phyloP scores from a whole-genome alignment of 306 rosid genomes.

The Quercus glauca region DNA sequence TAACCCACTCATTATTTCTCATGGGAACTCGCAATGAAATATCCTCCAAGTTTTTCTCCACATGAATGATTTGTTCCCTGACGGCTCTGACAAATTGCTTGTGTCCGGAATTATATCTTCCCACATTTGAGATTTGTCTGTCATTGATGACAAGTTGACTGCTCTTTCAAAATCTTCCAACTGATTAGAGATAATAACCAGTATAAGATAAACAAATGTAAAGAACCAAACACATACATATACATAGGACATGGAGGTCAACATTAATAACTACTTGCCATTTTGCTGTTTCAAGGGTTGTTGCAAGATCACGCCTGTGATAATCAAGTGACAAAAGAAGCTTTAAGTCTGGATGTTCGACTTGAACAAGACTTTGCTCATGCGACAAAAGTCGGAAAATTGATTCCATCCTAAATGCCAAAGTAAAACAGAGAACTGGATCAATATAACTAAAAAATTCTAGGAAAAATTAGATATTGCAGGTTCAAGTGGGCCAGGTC shows the following conservation, averaged over 20 bases:
- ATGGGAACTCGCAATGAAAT: conserved; percentile 8
- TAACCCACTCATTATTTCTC: conserved; percentile 23
- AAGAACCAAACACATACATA: not conserved
- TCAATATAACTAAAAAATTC: not conserved
- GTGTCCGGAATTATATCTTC: conserved; percentile 32
- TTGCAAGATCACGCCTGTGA: conserved; percentile 39
- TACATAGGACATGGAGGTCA: not conserved
- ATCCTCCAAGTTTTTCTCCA: conserved; percentile 32
- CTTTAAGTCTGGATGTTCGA: conserved; percentile 21
- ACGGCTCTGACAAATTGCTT: conserved; percentile 32
- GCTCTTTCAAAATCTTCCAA: conserved; percentile 47
- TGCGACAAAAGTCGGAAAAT: conserved; percentile 31
- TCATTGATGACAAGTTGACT: conserved; percentile 24
- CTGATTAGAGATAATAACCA: conserved; percentile 17
- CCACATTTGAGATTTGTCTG: conserved; percentile 16
- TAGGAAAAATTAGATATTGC: conserved; percentile 7
- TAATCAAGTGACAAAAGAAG: conserved; percentile 19
- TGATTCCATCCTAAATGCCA: conserved; percentile 36
- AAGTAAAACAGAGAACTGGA: not conserved
- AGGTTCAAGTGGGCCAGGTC: too few relatives aligned
- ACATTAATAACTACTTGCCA: conserved; percentile 32
- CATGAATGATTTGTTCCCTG: conserved; percentile 30
- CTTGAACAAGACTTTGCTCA: conserved; percentile 29
- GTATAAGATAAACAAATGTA: not conserved
- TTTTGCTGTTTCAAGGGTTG: conserved; percentile 32